phyloP scores from a whole-genome alignment of 768 basidiomycete genomes.

The Mycena capillaripes region DNA sequence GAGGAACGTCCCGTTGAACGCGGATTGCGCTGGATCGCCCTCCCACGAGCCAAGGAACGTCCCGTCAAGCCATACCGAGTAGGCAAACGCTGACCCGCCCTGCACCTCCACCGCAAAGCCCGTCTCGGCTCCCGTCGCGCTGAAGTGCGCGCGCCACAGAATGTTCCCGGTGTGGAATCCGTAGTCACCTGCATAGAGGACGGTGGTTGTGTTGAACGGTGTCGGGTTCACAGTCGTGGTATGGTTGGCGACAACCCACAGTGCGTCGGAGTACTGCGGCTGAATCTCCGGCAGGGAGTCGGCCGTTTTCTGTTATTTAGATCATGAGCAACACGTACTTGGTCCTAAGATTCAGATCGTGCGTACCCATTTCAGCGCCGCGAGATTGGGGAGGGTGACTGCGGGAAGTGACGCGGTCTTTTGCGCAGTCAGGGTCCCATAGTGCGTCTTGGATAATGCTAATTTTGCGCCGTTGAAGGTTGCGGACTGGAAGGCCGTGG shows the following conservation, averaged over 20 bases:
- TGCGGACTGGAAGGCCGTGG: slow-evolving; percentile 53
- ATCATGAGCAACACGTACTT: neutral
- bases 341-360: neutral
- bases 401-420: slow-evolving; percentile 49
- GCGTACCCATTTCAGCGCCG: slow-evolving; percentile 54
- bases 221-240: slow-evolving; percentile 58
- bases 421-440: slow-evolving; percentile 56
- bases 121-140: slow-evolving; percentile 59
- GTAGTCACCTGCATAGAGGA: slow-evolving; percentile 64
- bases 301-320: slow-evolving; percentile 51
- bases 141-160: slow-evolving; percentile 67
- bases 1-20: slow-evolving; percentile 51
- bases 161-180: slow-evolving; percentile 67
- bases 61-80: slow-evolving; percentile 63
- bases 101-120: slow-evolving; percentile 56
- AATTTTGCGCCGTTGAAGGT: slow-evolving; percentile 59
- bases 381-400: slow-evolving; percentile 51
- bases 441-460: slow-evolving; percentile 50
- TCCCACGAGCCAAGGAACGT: slow-evolving; percentile 63
- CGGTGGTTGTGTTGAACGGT: slow-evolving; percentile 52
- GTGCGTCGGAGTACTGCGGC: slow-evolving; percentile 54
- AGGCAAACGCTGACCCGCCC: slow-evolving; percentile 64
- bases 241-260: slow-evolving; percentile 60
- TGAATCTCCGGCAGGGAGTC: slow-evolving; percentile 60
- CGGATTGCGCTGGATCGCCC: slow-evolving; percentile 52